A percentile compares a stretch with the other conserved stretches of the same genome.
These are phyloP conservation scores for Talaromyces thailandensis DNA, from an alignment of 495 filamentous ascomycete genomes.

Conservation along the genomic window DNA sequence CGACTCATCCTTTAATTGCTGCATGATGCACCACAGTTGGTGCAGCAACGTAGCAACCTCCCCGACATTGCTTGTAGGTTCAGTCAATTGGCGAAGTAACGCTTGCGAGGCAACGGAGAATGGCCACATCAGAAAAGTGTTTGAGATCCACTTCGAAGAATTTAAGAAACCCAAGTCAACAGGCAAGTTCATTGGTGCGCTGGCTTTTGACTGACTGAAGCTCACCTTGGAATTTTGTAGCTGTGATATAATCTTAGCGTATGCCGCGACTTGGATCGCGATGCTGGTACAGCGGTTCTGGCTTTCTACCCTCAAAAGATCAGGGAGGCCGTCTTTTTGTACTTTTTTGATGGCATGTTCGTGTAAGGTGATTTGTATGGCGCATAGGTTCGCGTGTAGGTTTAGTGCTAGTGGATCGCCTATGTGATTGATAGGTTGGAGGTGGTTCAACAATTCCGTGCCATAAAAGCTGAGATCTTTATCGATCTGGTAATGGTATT, in stretches of 20 bases:
- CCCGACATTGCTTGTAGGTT: background rate
- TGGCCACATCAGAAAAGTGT: slow-evolving; percentile 1
- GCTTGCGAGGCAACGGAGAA: background rate
- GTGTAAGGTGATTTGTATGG: background rate
- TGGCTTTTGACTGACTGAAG: background rate
- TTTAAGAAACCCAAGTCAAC: background rate
- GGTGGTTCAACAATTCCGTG: background rate
- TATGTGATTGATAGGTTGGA: background rate
- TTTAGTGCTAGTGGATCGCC: background rate
- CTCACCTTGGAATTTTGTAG: background rate
- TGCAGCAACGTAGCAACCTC: background rate
- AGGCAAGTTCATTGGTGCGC: background rate
- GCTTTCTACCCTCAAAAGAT: background rate
- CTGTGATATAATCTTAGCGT: background rate
- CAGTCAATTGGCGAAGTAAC: background rate
- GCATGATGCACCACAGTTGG: background rate
- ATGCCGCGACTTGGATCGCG: background rate
- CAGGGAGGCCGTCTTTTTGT: background rate
- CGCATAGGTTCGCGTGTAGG: background rate
- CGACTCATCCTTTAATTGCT: background rate
- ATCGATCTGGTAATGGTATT: background rate
- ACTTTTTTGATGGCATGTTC: background rate
- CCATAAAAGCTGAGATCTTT: background rate
- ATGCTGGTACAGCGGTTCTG: background rate
- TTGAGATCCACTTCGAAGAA: background rate